Percentiles rank a stretch among this genome's conserved stretches.
These are phyloP conservation scores for Tremellales sp. DNA, from an alignment of 1,284 basidiomycete species.

Conservation along the genomic window DNA sequence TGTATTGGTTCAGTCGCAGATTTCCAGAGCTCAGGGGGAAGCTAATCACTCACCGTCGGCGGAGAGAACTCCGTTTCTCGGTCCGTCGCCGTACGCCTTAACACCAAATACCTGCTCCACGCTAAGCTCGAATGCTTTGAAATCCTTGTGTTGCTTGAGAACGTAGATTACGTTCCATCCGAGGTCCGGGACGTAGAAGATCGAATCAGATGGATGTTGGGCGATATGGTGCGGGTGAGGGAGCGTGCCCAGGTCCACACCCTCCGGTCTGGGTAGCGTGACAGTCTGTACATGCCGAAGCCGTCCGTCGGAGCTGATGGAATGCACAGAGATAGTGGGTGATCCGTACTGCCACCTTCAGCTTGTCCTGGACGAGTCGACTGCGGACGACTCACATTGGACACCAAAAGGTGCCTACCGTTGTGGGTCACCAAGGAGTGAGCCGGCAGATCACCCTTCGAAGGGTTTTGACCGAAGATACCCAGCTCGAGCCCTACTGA, in stretches of 20 bases:
- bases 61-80: conserved; percentile 1
- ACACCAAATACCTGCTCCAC: background rate
- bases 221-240: background rate
- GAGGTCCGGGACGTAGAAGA: conserved; percentile 1
- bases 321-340: background rate
- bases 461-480: background rate
- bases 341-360: background rate
- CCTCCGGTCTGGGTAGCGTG: background rate
- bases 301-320: background rate
- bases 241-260: background rate
- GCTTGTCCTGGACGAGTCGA: too few relatives aligned
- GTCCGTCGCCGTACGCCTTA: background rate
- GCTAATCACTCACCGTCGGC: background rate
- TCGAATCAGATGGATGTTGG: background rate
- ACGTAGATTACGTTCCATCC: conserved; percentile 1
- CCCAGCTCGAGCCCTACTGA: too few relatives aligned
- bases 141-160: background rate
- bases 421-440: background rate
- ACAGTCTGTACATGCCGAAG: background rate
- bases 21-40: background rate
- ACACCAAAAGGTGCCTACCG: background rate
- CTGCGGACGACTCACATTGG: background rate
- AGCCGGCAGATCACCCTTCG: background rate
- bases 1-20: background rate
- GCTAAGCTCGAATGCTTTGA: background rate